These are phyloP conservation scores for Eucalyptus regnans DNA, from an alignment of 345 rosid genomes.

Conservation along the genomic window DNA sequence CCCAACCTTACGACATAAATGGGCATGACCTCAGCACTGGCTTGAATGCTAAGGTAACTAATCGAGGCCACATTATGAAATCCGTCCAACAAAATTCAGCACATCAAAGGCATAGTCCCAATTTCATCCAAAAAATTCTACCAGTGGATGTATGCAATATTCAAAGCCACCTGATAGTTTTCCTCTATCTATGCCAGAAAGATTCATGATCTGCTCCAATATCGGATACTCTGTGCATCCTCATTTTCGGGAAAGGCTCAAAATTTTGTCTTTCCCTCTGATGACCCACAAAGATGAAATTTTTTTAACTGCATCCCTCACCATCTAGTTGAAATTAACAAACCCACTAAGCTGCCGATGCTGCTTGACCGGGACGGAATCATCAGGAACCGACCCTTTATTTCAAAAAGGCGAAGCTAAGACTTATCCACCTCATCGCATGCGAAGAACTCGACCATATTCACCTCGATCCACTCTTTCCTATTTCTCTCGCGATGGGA, in stretches of 20 bases:
- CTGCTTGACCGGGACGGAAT: not conserved
- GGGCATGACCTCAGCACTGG: not conserved
- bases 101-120: not conserved
- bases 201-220: not conserved
- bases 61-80: not conserved
- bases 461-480: not conserved
- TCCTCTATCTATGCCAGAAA: not conserved
- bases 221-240: not conserved
- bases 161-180: not conserved
- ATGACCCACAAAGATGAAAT: not conserved
- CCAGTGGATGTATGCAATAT: not conserved
- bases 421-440: not conserved
- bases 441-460: not conserved
- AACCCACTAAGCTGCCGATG: not conserved
- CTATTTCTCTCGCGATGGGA: not conserved
- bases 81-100: not conserved
- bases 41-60: not conserved
- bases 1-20: not conserved
- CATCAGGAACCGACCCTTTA: not conserved
- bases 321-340: not conserved
- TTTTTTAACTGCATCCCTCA: not conserved
- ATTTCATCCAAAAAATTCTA: not conserved
- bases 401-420: not conserved
- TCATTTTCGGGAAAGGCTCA: not conserved
- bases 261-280: not conserved